Conservation (phyloP, 1,284 basidiomycete species). For the Marasmius sp. region DNA sequence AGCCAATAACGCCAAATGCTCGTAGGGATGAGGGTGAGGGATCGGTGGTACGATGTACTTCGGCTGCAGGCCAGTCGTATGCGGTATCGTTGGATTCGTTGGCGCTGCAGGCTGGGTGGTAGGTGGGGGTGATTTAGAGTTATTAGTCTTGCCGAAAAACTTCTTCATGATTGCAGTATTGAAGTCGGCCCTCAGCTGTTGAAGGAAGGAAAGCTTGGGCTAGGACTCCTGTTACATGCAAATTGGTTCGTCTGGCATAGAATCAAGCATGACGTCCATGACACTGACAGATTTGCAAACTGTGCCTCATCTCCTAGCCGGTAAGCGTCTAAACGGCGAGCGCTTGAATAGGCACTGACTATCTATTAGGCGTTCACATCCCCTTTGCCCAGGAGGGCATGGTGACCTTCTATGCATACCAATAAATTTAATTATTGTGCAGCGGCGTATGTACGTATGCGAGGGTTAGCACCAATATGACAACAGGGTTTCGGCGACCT, state of each 20-base stretch:
- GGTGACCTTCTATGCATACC: no score
- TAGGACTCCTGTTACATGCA: background rate
- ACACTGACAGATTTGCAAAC: no score
- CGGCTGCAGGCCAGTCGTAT: constrained; percentile 47
- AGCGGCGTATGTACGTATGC: no score
- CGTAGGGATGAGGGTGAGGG: constrained; percentile 71
- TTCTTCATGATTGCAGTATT: constrained; percentile 14
- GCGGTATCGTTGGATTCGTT: constrained; percentile 17
- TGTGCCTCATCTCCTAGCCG: no score
- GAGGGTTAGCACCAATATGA: no score
- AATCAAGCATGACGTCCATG: no score
- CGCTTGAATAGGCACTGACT: no score
- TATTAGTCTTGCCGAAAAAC: constrained; percentile 12
- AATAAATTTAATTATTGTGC: no score
- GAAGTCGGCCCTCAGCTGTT: background rate
- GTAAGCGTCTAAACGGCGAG: no score
- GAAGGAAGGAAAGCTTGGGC: background rate
- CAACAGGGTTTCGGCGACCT: no score
- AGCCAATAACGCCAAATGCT: constrained; percentile 59
- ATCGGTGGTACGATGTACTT: constrained; percentile 63
- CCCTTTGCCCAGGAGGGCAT: no score
- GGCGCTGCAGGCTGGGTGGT: constrained; percentile 5
- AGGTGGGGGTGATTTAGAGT: constrained; percentile 11
- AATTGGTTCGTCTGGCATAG: background rate
- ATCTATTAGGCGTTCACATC: no score